A percentile compares a stretch with the other conserved stretches of the same genome.
Evolutionary conservation across 441 rosid species (phyloP).

Genomic region (Biscutella auriculata): DNA sequence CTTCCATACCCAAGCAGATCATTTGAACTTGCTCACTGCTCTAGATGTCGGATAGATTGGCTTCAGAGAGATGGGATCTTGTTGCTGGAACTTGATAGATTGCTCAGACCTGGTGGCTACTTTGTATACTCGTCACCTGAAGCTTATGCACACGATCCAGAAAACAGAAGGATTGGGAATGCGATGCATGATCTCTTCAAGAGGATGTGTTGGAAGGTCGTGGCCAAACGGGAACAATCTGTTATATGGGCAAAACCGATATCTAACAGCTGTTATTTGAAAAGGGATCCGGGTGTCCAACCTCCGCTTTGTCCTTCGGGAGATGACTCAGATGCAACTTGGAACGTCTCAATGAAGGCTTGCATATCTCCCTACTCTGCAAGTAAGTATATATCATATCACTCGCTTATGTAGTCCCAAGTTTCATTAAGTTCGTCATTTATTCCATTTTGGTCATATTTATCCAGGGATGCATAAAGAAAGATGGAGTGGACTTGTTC

Average conservation of each 20-base stretch:
- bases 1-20: conserved; percentile 96
- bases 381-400: conserved; percentile 40
- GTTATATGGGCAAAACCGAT: conserved; percentile 83
- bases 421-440: background rate
- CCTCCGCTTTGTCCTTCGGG: conserved; percentile 70
- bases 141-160: conserved; percentile 98
- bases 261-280: conserved; percentile 71
- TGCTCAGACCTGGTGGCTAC: conserved; percentile 94
- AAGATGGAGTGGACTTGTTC: conserved; percentile 67
- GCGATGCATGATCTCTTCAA: conserved; percentile 69
- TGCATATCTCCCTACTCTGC: conserved; percentile 73
- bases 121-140: conserved; percentile 98
- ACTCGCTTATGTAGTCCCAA: background rate
- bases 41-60: conserved; percentile 94
- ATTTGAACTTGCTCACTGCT: conserved; percentile 89
- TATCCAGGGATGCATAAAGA: conserved; percentile 65
- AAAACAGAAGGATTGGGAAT: conserved; percentile 70
- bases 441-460: background rate
- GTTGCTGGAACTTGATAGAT: conserved; percentile 94
- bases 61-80: conserved; percentile 91
- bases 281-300: conserved; percentile 46
- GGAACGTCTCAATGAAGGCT: conserved; percentile 85
- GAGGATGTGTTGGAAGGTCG: conserved; percentile 94
- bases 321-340: conserved; percentile 72
- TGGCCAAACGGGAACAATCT: conserved; percentile 63